Evolutionary conservation across 2,329 filamentous ascomycete species (phyloP).

Genomic region (Madurella fahalii): DNA sequence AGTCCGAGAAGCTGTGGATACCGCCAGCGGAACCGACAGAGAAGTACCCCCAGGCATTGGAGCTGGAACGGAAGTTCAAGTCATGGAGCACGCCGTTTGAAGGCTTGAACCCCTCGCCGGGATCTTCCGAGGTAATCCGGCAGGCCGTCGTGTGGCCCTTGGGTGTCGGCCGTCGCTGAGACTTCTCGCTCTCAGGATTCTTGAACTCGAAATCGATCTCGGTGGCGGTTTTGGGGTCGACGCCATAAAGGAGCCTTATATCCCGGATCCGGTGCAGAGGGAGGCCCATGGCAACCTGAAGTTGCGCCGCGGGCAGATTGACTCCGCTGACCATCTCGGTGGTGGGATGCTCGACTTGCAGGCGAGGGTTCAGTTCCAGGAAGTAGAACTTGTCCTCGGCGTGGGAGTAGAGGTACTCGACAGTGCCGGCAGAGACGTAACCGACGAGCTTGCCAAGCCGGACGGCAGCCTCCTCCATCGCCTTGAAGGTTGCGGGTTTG

Average conservation of each 20-base stretch:
- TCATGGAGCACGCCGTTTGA: conserved; percentile 99
- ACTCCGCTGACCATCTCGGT: conserved; percentile 99
- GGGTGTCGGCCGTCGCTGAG: conserved; percentile 83
- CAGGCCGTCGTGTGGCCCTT: conserved; percentile 98
- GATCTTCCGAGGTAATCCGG: conserved; percentile 98
- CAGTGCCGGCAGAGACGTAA: conserved; percentile 97
- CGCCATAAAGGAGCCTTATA: conserved; percentile 92
- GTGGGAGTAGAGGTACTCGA: conserved; percentile 98
- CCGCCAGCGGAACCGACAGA: conserved; percentile 94
- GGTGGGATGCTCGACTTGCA: conserved; percentile 98
- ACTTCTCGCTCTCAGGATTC: conserved; percentile 73
- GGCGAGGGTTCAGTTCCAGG: conserved; percentile 95
- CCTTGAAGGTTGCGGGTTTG: conserved; percentile 80
- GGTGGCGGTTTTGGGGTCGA: conserved; percentile 79
- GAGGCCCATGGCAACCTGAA: conserved; percentile 98
- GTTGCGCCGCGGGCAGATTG: conserved; percentile 92
- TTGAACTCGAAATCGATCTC: conserved; percentile 97
- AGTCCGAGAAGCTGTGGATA: conserved; percentile 99
- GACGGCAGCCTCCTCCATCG: conserved; percentile 95
- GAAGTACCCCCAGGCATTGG: conserved; percentile 99
- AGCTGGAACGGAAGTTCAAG: conserved; percentile 96
- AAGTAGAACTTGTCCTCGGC: conserved; percentile 99
- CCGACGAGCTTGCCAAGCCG: conserved; percentile 90
- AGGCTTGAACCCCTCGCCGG: conserved; percentile 98
- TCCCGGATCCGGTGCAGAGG: conserved; percentile 93